phyloP scores from a whole-genome alignment of 306 rosid species.

The Elaeagnus macrophylla region DNA sequence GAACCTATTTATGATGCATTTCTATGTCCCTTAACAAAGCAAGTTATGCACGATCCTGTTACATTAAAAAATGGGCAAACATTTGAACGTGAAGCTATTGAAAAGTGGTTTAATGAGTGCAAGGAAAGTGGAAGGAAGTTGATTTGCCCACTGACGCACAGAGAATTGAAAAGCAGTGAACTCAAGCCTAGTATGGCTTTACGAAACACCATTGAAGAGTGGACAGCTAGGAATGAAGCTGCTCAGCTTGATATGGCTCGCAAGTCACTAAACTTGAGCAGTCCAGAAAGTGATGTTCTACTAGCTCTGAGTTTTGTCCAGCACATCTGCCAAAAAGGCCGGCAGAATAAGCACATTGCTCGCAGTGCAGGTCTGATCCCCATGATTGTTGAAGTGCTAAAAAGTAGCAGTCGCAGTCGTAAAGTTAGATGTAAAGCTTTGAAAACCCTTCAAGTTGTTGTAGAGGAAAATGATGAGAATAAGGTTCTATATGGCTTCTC shows the following conservation, averaged over 20 bases:
- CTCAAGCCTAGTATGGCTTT: conserved; percentile 92
- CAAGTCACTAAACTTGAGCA: conserved; percentile 50
- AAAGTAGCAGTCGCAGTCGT: conserved; percentile 64
- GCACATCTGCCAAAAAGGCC: conserved; percentile 58
- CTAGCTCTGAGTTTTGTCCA: conserved; percentile 63
- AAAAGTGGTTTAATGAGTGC: conserved; percentile 94
- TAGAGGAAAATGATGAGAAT: conserved; percentile 70
- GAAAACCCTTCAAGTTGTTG: conserved; percentile 75
- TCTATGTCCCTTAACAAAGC: conserved; percentile 84
- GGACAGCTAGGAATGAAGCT: conserved; percentile 94
- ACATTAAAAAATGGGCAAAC: conserved; percentile 84
- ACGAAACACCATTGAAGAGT: conserved; percentile 97
- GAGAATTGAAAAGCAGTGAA: conserved; percentile 51
- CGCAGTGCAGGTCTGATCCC: conserved; percentile 78
- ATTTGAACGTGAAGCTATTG: conserved; percentile 85
- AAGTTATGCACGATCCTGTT: conserved; percentile 91
- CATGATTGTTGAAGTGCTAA: conserved; percentile 77
- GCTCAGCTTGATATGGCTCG: conserved; percentile 93
- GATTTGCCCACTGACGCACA: conserved; percentile 70
- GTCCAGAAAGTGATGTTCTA: conserved; percentile 64
- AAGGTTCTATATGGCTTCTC: conserved; percentile 44
- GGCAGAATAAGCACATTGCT: conserved; percentile 51
- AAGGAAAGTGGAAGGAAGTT: conserved; percentile 72
- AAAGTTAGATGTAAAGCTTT: conserved; percentile 73
- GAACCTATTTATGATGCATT: conserved; percentile 94